Conservation (phyloP, 371 early-diverging fungal species). For the Polyrhizophydium stewartii region DNA sequence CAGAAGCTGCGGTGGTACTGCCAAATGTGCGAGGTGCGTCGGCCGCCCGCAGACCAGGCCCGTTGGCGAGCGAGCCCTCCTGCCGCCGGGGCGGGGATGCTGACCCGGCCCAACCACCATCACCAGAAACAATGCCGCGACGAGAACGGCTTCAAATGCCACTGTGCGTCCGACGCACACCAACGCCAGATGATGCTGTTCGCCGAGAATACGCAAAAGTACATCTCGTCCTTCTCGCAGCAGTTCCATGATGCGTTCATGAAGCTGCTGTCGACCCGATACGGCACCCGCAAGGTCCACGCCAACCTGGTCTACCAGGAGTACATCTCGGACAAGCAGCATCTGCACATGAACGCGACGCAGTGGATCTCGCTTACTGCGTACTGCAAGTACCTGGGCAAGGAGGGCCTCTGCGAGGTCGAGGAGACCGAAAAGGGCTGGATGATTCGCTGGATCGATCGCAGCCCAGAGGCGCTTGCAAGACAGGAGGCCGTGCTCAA, state of each 20-base stretch:
- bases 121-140: slow-evolving; percentile 65
- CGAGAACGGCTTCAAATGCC: slow-evolving; percentile 96
- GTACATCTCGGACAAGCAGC: slow-evolving; percentile 82
- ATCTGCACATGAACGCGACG: slow-evolving; percentile 96
- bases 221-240: slow-evolving; percentile 27
- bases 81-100: too few species aligned
- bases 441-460: slow-evolving; percentile 89
- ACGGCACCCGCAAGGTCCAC: slow-evolving; percentile 79
- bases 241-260: slow-evolving; percentile 41
- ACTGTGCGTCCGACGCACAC: slow-evolving; percentile 87
- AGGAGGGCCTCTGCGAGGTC: slow-evolving; percentile 75
- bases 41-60: not conserved
- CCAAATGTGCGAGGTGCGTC: slow-evolving; percentile 77
- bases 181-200: slow-evolving; percentile 90
- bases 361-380: slow-evolving; percentile 83
- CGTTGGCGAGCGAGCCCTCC: not conserved
- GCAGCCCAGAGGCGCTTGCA: slow-evolving; percentile 71
- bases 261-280: slow-evolving; percentile 38
- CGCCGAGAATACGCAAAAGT: slow-evolving; percentile 58
- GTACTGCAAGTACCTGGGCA: slow-evolving; percentile 80
- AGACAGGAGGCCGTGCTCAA: slow-evolving; percentile 74
- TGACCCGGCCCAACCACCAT: not conserved
- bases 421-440: slow-evolving; percentile 91
- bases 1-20: slow-evolving; percentile 88
- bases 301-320: slow-evolving; percentile 96